phyloP scores from a whole-genome alignment of 2,329 filamentous ascomycete genomes.

The Arthrinium phaeospermum region DNA sequence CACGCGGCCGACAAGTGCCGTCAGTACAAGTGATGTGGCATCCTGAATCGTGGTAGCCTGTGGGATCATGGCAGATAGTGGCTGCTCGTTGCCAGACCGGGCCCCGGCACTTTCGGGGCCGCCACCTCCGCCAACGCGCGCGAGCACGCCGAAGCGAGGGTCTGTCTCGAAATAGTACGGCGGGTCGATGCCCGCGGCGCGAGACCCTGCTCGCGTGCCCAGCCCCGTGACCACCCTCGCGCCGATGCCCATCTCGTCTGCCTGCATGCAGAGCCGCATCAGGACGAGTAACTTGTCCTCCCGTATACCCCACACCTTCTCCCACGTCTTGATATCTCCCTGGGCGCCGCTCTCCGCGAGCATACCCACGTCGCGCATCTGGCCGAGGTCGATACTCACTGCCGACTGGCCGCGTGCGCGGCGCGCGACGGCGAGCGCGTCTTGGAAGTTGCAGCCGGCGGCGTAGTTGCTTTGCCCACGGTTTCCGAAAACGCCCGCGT shows the following conservation, averaged over 20 bases:
- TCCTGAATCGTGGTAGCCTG: not conserved
- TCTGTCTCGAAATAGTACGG: not conserved
- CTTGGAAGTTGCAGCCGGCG: conserved; percentile 26
- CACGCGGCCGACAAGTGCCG: conserved; percentile 33
- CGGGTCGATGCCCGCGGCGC: conserved; percentile 29
- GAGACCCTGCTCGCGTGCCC: no score
- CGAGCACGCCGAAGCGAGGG: not conserved
- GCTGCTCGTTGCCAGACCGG: no score
- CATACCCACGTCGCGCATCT: not conserved
- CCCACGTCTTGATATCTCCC: not conserved
- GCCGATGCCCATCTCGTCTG: not conserved
- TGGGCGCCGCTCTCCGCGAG: not conserved
- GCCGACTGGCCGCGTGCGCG: not conserved
- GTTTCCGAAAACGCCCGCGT: not conserved
- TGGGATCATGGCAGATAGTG: not conserved
- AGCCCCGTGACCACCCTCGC: not conserved
- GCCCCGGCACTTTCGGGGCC: no score
- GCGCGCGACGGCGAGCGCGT: conserved; percentile 22
- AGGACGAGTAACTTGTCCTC: not conserved
- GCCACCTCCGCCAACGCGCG: not conserved
- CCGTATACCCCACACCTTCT: not conserved
- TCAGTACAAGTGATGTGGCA: no score
- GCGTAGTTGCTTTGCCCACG: conserved; percentile 20
- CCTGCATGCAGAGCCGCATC: not conserved
- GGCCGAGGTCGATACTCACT: not conserved